phyloP scores from a whole-genome alignment of 208 protist genomes.

The Porcisia deanei region DNA sequence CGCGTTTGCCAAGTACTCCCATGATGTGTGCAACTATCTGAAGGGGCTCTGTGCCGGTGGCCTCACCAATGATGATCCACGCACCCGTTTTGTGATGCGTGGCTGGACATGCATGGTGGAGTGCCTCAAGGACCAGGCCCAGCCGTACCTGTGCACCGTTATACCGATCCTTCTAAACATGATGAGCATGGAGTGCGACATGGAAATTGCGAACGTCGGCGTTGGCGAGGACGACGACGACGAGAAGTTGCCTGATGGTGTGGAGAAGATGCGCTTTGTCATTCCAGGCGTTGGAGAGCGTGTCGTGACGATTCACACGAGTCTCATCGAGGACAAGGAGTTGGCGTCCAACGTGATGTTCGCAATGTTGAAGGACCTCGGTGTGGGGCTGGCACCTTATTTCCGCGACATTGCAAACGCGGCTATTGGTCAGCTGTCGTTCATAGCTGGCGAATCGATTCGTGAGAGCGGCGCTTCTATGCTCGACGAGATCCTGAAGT shows the following conservation, averaged over 20 bases:
- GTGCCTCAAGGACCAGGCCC: conserved; percentile 69
- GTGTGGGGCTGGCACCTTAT: conserved; percentile 50
- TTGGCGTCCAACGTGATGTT: conserved; percentile 75
- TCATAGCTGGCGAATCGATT: conserved; percentile 61
- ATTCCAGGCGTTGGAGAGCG: conserved; percentile 78
- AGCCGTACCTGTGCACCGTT: conserved; percentile 74
- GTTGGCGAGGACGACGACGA: conserved; percentile 66
- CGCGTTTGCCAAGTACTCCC: conserved; percentile 63
- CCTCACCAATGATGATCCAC: conserved; percentile 65
- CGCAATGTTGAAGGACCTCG: conserved; percentile 69
- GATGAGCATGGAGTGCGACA: conserved; percentile 77
- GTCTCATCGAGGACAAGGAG: conserved; percentile 90
- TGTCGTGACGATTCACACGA: conserved; percentile 73
- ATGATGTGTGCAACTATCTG: conserved; percentile 79
- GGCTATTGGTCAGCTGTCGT: conserved; percentile 61
- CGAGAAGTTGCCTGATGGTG: conserved; percentile 39
- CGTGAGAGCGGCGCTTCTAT: conserved; percentile 80
- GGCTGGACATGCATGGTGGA: conserved; percentile 92
- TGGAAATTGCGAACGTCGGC: conserved; percentile 57
- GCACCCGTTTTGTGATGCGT: conserved; percentile 77
- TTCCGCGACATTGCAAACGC: conserved; percentile 66
- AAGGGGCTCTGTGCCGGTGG: conserved; percentile 37
- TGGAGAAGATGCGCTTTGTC: conserved; percentile 62
- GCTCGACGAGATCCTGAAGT: conserved; percentile 61
- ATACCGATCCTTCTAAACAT: conserved; percentile 76